A percentile compares a stretch with the other conserved stretches of the same genome.
Evolutionary conservation across 108 stramenopile species (phyloP).

Genomic region (Cyclotella cryptica): DNA sequence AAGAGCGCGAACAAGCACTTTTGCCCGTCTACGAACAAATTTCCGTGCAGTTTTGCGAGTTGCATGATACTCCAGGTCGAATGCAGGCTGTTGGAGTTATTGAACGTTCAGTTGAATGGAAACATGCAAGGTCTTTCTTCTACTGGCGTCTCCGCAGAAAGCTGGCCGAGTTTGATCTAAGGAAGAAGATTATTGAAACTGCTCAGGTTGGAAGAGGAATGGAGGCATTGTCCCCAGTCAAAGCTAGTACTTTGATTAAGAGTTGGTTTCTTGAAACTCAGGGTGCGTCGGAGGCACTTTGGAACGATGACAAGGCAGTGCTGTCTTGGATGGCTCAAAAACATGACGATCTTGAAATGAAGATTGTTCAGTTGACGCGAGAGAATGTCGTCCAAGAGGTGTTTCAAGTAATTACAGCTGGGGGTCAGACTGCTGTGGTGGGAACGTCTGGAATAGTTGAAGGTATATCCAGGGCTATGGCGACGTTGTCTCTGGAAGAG

Average conservation of each 20-base stretch:
- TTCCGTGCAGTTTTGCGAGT: conserved; percentile 98
- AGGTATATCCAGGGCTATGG: conserved; percentile 73
- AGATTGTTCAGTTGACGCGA: conserved; percentile 71
- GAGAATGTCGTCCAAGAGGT: conserved; percentile 86
- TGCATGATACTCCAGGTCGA: conserved; percentile 99
- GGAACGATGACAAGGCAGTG: conserved; percentile 86
- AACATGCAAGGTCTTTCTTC: conserved; percentile 88
- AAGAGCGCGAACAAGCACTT: conserved; percentile 82
- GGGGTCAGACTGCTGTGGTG: conserved; percentile 80
- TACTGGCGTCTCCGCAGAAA: conserved; percentile 98
- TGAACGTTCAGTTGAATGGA: conserved; percentile 93
- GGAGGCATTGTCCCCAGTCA: conserved; percentile 65
- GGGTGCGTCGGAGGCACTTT: conserved; percentile 64
- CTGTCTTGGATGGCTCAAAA: conserved; percentile 88
- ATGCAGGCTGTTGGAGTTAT: conserved; percentile 99
- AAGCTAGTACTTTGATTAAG: conserved; percentile 81
- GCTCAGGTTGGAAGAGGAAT: conserved; percentile 83
- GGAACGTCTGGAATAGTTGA: conserved; percentile 88
- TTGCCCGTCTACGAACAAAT: conserved; percentile 95
- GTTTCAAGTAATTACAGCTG: conserved; percentile 81
- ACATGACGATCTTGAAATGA: conserved; percentile 70
- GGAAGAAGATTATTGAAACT: conserved; percentile 85
- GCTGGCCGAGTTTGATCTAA: conserved; percentile 95
- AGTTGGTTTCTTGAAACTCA: conserved; percentile 80
- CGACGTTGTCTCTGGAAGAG: conserved; percentile 72